Base-by-base conservation (phyloP, 495 filamentous ascomycete species). In the Penicillium cosmopolitanum region DNA sequence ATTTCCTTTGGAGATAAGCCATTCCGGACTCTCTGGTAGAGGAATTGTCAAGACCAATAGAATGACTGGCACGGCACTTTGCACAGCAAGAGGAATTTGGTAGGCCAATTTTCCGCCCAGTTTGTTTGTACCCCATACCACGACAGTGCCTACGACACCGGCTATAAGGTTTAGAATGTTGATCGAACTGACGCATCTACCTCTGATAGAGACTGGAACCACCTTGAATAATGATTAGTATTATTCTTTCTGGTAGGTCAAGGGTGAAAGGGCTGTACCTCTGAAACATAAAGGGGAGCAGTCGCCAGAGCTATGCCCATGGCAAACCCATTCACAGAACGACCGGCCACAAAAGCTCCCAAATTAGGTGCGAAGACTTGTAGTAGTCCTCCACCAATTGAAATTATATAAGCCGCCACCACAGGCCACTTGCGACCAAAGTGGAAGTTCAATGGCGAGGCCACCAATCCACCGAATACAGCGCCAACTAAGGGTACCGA, bases 21-120 rank as follows among this genome's bases (percentile, higher is more conserved):
- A 90, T 57, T 85, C 72, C 0, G 87, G 87, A 5, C 81, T 85
- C 66, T 90, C 86, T 15, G 75, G 80, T 55, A 88, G 76, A 64
- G 63, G 58, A 0, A 71, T 47, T 11, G 74, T 77, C 23, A 71
- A 44, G 3, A 63, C 6, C 23, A 74, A 46, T 4, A 77, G 56
- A 3, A 75, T 52, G 0, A 69, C 63, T 0, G 73, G 74, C 16
- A 75, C 50, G 6, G 54, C 73, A 44, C 67, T 73, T 52, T 77
- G 74, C 1, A 77, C 58, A 7, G 69, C 71, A 7, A 77, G 54
- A 12, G 74, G 74, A 16, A 77, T 75, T 56, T 65, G 62, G 33
- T 68, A 77, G 11, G 70, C 65, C 19, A 61, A 52, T 12, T 50
- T 53, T 16, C 73, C 68, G 0, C 55, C 55, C 31, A 70, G 36